phyloP scores from a whole-genome alignment of 2,329 filamentous ascomycete genomes.

The Calonectria pteridis region DNA sequence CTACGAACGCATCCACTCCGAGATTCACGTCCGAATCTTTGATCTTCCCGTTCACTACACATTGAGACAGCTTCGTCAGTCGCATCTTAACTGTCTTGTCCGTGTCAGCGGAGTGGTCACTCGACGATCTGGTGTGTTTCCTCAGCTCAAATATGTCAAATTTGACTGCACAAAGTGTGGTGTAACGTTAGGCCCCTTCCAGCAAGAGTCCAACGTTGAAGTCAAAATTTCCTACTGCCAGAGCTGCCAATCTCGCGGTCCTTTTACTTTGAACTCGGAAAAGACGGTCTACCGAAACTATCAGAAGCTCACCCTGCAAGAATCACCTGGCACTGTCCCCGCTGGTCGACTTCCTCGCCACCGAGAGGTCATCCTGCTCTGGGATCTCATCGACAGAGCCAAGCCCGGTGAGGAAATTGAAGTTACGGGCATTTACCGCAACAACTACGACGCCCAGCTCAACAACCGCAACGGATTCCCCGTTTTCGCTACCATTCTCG shows the following conservation, averaged over 20 bases:
- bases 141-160: slow-evolving; percentile 98
- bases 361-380: slow-evolving; percentile 93
- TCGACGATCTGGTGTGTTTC: slow-evolving; percentile 93
- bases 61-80: slow-evolving; percentile 92
- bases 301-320: slow-evolving; percentile 96
- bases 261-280: slow-evolving; percentile 95
- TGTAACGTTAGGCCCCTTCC: slow-evolving; percentile 92
- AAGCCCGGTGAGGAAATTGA: slow-evolving; percentile 99
- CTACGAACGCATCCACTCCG: slow-evolving; percentile 96
- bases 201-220: slow-evolving; percentile 96
- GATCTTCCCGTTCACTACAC: slow-evolving; percentile 96
- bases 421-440: slow-evolving; percentile 95
- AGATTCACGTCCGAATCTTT: slow-evolving; percentile 97
- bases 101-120: slow-evolving; percentile 96
- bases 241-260: slow-evolving; percentile 93
- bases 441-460: slow-evolving; percentile 97
- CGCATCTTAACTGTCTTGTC: slow-evolving; percentile 94
- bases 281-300: slow-evolving; percentile 99
- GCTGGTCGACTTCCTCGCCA: slow-evolving; percentile 94
- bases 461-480: slow-evolving; percentile 99
- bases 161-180: slow-evolving; percentile 97
- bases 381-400: slow-evolving; percentile 95
- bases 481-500: slow-evolving; percentile 96
- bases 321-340: slow-evolving; percentile 96
- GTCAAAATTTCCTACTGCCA: slow-evolving; percentile 98